A percentile compares a stretch with the other conserved stretches of the same genome.
phyloP scores from a whole-genome alignment of 768 basidiomycete species.

The Amanita polypyramis region DNA sequence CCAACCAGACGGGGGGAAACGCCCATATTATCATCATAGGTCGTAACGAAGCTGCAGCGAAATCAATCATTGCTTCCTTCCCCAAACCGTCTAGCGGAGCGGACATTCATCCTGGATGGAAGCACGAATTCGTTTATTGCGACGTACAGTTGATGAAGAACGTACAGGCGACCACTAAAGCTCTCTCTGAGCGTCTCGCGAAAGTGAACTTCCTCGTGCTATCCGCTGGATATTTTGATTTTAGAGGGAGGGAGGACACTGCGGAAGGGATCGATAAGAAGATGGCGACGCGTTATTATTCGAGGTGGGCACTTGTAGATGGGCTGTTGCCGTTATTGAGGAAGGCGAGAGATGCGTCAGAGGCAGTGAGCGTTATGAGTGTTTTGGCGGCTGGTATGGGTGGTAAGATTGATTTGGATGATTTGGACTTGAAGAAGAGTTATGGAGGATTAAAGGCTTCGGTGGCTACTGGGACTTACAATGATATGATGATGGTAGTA shows the following conservation, averaged over 20 bases:
- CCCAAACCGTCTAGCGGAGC: constrained; percentile 16
- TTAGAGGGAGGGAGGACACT: constrained; percentile 25
- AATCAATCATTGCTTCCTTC: constrained; percentile 22
- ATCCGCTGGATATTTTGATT: constrained; percentile 18
- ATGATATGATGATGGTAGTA: constrained; percentile 28
- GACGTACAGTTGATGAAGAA: constrained; percentile 31
- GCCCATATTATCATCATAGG: constrained; percentile 32
- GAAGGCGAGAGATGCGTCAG: constrained; percentile 14
- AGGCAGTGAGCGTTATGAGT: constrained; percentile 26
- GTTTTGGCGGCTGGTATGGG: constrained; percentile 22
- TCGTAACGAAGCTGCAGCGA: constrained; percentile 27
- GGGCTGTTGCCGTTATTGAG: constrained; percentile 27
- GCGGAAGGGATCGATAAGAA: constrained; percentile 31
- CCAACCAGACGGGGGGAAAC: constrained; percentile 27
- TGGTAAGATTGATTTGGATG: constrained; percentile 22
- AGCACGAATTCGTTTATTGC: constrained; percentile 30
- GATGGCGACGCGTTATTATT: constrained; percentile 29
- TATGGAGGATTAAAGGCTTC: constrained; percentile 19
- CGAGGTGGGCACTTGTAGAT: constrained; percentile 26
- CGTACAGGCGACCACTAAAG: constrained; percentile 20
- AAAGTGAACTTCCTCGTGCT: constrained; percentile 32
- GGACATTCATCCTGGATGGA: constrained; percentile 1
- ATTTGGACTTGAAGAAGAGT: constrained; percentile 28
- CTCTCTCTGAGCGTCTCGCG: constrained; percentile 20
- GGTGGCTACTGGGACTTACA: constrained; percentile 21